Conservation (phyloP, 2,329 filamentous ascomycete genomes). For the Neoscytalidium dimidiatum region DNA sequence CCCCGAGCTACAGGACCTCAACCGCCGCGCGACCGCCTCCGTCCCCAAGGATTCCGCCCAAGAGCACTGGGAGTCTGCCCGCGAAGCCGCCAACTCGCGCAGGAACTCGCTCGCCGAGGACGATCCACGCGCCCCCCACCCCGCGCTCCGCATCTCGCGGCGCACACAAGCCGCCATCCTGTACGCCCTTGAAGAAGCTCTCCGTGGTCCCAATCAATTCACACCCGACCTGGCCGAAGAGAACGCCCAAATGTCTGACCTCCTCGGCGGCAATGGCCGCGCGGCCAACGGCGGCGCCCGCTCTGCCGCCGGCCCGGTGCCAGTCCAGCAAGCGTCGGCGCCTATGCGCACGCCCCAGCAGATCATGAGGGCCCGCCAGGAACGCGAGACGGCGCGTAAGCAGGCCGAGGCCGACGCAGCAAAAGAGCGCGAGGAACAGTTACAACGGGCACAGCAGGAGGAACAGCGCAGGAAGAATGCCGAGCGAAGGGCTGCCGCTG, state of each 20-base stretch:
- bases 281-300: slow-evolving; percentile 59
- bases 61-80: slow-evolving; percentile 21
- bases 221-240: slow-evolving; percentile 84
- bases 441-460: slow-evolving; percentile 57
- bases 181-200: slow-evolving; percentile 86
- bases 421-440: slow-evolving; percentile 45
- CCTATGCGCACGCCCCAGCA: slow-evolving; percentile 82
- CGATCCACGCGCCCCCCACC: slow-evolving; percentile 47
- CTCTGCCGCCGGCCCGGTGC: slow-evolving; percentile 53
- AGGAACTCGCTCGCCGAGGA: slow-evolving; percentile 34
- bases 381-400: slow-evolving; percentile 68
- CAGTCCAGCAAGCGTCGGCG: slow-evolving; percentile 51
- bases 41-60: slow-evolving; percentile 47
- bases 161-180: slow-evolving; percentile 88
- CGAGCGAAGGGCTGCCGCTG: slow-evolving; percentile 62
- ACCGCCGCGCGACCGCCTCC: slow-evolving; percentile 37
- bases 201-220: slow-evolving; percentile 80
- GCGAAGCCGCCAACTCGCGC: slow-evolving; percentile 31
- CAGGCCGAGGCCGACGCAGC: slow-evolving; percentile 66
- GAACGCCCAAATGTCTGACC: slow-evolving; percentile 88
- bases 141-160: slow-evolving; percentile 71
- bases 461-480: slow-evolving; percentile 54
- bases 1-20: slow-evolving; percentile 50
- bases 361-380: slow-evolving; percentile 85
- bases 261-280: slow-evolving; percentile 64